Percentiles rank a stretch among this genome's conserved stretches.
Conservation (phyloP, 768 basidiomycete species). For the Boletus rubropictus region DNA sequence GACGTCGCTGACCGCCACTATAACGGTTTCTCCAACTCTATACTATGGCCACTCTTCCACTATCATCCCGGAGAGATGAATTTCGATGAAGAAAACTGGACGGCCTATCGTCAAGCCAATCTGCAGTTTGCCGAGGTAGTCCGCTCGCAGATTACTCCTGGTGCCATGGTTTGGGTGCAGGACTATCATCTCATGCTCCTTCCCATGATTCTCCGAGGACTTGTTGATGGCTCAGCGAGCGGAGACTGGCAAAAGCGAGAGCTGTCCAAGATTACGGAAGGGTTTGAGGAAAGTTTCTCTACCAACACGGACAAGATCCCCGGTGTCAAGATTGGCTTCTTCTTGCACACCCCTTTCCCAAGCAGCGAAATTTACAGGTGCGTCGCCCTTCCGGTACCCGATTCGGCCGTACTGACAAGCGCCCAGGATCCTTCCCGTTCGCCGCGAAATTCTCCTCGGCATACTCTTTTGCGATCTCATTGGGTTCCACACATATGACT, state of each 20-base stretch:
- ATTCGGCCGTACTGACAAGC: constrained; percentile 3
- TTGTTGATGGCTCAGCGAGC: constrained; percentile 66
- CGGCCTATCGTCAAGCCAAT: constrained; percentile 95
- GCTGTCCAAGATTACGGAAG: constrained; percentile 66
- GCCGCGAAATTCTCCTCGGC: constrained; percentile 95
- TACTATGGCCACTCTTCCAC: constrained; percentile 99
- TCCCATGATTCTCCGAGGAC: constrained; percentile 87
- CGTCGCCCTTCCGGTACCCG: constrained; percentile 26
- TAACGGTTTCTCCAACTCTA: constrained; percentile 98
- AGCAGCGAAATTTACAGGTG: constrained; percentile 96
- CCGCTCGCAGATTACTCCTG: constrained; percentile 67
- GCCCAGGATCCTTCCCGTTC: constrained; percentile 86
- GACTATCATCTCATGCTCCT: constrained; percentile 98
- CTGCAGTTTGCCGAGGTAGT: constrained; percentile 90
- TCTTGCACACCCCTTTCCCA: constrained; percentile 97
- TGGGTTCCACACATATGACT: constrained; percentile 99
- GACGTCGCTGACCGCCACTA: constrained; percentile 98
- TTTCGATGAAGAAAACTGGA: constrained; percentile 98
- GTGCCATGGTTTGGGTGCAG: constrained; percentile 98
- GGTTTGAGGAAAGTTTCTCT: constrained; percentile 47
- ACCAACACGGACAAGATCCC: constrained; percentile 38
- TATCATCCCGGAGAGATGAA: constrained; percentile 99
- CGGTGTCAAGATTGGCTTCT: constrained; percentile 94
- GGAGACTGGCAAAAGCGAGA: constrained; percentile 57
- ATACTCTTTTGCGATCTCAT: constrained; percentile 94